Evolutionary conservation across 2,329 filamentous ascomycete species (phyloP), one percentile per base, ranked within the genome.

Genomic region (Diaporthe vexans): DNA sequence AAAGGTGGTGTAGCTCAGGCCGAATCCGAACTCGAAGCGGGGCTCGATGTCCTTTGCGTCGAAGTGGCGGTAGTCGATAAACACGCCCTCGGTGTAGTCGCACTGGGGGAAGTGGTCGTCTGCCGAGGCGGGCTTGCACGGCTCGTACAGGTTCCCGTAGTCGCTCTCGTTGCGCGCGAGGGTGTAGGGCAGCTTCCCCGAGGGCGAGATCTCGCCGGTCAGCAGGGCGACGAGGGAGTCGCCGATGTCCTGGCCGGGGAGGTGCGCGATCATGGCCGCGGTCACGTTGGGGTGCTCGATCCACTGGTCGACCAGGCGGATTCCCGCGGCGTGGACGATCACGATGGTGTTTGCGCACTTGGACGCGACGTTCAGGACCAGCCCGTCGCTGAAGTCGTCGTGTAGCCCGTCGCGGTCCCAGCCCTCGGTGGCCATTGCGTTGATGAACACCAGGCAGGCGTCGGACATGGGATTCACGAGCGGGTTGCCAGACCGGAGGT

Each of bases 391-490:
- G 52, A 89, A 90, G 76, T 92, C 93, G 79, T 97, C 94, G 65
- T 90, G 89, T 29, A 97, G 88, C 15, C 89, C 89, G 0, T 89
- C 84, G 54, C 91, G 87, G 76, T 94, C 88, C 82, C 90, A 95
- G 0, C 93, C 94, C 83, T 98, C 95, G 0, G 94, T 94, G 0
- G 93, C 90, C 80, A 95, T 94, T 46, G 88, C 90, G 80, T 93
- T 92, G 80, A 92, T 87, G 77, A 92, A 91, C 0, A 91, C 89
- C 1, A 91, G 80, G 71, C 94, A 95, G 21, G 94, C 86, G 78
- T 95, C 88, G 4, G 87, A 84, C 33, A 81, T 85, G 48, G 81
- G 79, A 72, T 88, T 86, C 6, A 88, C 85, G 5, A 83, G 78
- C 0, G 88, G 88, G 21, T 85, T 79, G 13, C 80, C 80, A 0